Percentiles rank a stretch among this genome's conserved stretches.
Conservation (phyloP, 1,284 basidiomycete genomes). For the Puccinia brachypodii region DNA sequence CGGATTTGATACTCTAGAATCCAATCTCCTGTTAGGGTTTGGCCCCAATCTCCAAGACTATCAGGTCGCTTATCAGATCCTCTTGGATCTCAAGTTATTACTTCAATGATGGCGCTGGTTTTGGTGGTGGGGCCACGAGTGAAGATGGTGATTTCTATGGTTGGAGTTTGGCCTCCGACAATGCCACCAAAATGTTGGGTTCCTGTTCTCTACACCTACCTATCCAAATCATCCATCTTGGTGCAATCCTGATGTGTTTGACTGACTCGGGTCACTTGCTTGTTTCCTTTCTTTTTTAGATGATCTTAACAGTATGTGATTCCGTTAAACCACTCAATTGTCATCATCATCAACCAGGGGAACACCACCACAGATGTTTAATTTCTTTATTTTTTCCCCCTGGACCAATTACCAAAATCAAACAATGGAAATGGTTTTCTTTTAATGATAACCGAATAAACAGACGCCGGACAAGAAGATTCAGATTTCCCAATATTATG, state of each 20-base stretch:
- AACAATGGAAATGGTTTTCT: too few species aligned
- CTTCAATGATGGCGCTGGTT: too few species aligned
- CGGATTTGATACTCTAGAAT: constrained; percentile 95
- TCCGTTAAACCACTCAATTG: background rate
- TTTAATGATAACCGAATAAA: too few species aligned
- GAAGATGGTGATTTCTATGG: background rate
- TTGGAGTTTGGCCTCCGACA: too few species aligned
- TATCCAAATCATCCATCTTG: too few species aligned
- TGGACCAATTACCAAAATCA: background rate
- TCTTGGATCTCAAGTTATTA: constrained; percentile 78
- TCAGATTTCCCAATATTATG: constrained; percentile 83
- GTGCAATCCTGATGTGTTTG: background rate
- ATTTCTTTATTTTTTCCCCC: background rate
- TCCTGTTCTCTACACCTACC: too few species aligned
- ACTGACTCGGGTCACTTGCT: too few species aligned
- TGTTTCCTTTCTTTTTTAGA: constrained; percentile 5
- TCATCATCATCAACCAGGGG: background rate
- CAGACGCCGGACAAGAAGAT: constrained; percentile 79
- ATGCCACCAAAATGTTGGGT: too few species aligned
- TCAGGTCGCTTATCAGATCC: constrained; percentile 83
- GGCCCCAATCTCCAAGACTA: constrained; percentile 92
- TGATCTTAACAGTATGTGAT: constrained; percentile 42
- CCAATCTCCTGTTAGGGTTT: constrained; percentile 93
- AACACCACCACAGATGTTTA: background rate
- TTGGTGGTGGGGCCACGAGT: background rate